Evolutionary conservation across 129 eudicot genomes (phyloP), one percentile per base, ranked within the genome.

Genomic region (Deinandra increscens): DNA sequence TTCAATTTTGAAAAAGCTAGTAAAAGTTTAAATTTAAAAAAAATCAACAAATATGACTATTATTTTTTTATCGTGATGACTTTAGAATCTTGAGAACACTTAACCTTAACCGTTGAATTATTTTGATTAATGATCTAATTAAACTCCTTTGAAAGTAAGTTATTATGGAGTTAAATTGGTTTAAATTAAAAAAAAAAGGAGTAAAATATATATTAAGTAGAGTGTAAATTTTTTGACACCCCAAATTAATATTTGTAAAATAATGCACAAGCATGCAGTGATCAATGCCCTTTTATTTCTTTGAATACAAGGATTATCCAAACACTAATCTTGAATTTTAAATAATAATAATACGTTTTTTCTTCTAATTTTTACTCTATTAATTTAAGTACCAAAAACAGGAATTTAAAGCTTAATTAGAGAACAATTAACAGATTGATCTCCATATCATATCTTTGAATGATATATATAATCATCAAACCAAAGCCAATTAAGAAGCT

Each of bases 361-460:
- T 59, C 65, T 76, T 69, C 77, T 46, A 84, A 72, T 71, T 78
- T 80, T 69, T 78, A 81, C 83, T 80, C 80, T 65, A 80, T 62
- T 34, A 75, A 68, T 63, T 67, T 60, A 79, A 76, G 73, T 76
- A 62, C 72, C 75, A 71, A 80, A 71, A 77, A 71, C 75, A 64
- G 75, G 78, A 78, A 83, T 65, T 36, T 44, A 55, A 78, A 84
- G 80, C 70, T 26, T 26, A 11, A n/a, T n/a, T 66, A 41, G 70
- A 81, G 81, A 75, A 75, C 75, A 70, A 64, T n/a, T n/a, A n/a
- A 64, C 62, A 67, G 7, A 72, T 78, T 71, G 81, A 71, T 79
- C 75, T 73, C 83, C 75, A 73, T 67, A 73, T 67, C 75, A 67
- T 73, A 4, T 4, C 6, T 36, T 36, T 38, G 10, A 50, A 66